Evolutionary conservation across 192 early-diverging fungal species (phyloP).

Genomic region (Endogone sp.): DNA sequence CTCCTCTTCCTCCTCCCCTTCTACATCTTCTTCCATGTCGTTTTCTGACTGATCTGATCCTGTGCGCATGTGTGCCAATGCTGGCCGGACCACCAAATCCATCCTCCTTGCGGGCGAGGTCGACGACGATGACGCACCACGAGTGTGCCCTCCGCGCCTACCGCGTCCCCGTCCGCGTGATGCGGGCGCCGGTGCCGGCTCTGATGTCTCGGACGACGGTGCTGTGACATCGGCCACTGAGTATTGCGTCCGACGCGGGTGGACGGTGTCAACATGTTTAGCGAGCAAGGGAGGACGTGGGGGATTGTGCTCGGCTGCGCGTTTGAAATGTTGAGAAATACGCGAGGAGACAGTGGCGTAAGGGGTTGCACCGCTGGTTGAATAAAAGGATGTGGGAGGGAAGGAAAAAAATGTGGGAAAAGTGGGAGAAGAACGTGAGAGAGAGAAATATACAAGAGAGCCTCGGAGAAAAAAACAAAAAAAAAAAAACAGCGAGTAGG

Average conservation of each 20-base stretch:
- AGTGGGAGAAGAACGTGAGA: neutral
- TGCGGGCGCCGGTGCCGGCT: neutral
- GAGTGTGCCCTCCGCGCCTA: conserved; percentile 19
- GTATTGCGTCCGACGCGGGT: conserved; percentile 72
- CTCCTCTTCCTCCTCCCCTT: no score
- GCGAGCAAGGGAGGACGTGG: conserved; percentile 69
- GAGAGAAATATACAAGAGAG: neutral
- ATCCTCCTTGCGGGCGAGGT: no score
- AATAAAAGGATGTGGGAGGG: conserved; percentile 4
- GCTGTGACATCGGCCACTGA: conserved; percentile 49
- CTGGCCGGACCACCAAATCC: no score
- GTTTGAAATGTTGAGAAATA: conserved; percentile 87
- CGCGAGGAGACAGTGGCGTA: conserved; percentile 87
- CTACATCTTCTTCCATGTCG: no score
- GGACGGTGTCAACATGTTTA: conserved; percentile 62
- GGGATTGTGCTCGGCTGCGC: conserved; percentile 70
- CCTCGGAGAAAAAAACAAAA: no score
- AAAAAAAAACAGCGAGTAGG: conserved; percentile 7
- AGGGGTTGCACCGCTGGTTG: conserved; percentile 68
- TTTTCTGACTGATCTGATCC: no score
- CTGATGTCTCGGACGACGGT: conserved; percentile 1
- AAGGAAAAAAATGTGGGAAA: neutral
- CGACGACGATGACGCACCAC: conserved; percentile 23
- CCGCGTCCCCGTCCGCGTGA: conserved; percentile 18
- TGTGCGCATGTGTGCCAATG: no score